Base-by-base conservation (phyloP, 2,329 filamentous ascomycete species). In the Orbilia quercus region DNA sequence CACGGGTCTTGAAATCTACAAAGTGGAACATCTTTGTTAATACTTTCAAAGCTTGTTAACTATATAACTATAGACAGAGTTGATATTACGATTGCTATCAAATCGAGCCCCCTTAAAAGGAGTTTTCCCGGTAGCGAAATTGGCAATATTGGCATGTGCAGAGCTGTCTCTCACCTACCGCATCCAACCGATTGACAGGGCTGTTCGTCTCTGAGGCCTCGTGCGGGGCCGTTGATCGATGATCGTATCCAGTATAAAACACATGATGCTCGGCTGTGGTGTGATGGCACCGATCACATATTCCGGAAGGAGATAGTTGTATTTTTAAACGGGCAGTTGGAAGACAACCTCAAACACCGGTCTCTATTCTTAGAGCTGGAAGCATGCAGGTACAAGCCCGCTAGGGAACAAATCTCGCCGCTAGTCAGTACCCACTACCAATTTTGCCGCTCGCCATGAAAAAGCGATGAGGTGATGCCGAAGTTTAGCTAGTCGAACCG, bases 321-420 rank as follows among this genome's bases (percentile, higher is more conserved):
- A 28, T 53, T 36, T 40, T 31, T 25, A n/a, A 18, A 38, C 22
- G 14, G 45, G 44, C 40, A 51, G 31, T 58, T 66, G 40, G 42
- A 18, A 14, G 54, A 55, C 55, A 57, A 55, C 42, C 65, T 65
- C 51, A 65, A 64, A 72, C 58, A 59, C 3, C 53, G 38, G 6
- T 42, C 67, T 55, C 67, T 72, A 72, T 72, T 72, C 67, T 72
- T 72, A 72, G 63, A 53, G 53, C 51, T 34, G 44, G 23, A 28
- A 28, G 22, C 18, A 58, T 45, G 34, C 36, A 45, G 50, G 31
- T 28, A 45, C 47, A 23, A 9, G 47, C 44, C 23, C 4, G 28
- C 28, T 31, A 31, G 28, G 28, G 28, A 34, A 57, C 34, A 18
- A 67, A 71, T 64, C 57, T 70, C 48, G 47, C 58, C 53, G 66